phyloP scores from a whole-genome alignment of 1,139 yeast genomes.

The Candida albicans region DNA sequence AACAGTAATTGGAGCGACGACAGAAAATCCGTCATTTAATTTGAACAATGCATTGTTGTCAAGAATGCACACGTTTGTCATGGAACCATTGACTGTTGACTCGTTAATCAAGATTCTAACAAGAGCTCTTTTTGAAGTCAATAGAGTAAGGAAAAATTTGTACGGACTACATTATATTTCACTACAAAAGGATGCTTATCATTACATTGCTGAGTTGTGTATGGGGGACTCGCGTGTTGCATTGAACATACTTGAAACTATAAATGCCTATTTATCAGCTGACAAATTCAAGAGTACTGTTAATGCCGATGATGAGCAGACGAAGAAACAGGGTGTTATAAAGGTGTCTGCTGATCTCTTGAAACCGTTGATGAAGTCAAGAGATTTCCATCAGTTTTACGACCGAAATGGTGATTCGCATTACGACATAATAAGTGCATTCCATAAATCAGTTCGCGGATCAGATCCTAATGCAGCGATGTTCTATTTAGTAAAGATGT shows the following conservation, averaged over 20 bases:
- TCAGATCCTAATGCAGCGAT: slow-evolving; percentile 86
- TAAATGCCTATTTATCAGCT: slow-evolving; percentile 45
- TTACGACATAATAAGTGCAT: slow-evolving; percentile 91
- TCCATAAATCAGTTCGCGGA: slow-evolving; percentile 89
- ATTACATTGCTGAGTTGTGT: slow-evolving; percentile 72
- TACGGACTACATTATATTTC: slow-evolving; percentile 47
- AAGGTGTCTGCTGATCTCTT: slow-evolving; percentile 38
- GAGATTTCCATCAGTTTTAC: slow-evolving; percentile 61
- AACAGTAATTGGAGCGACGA: slow-evolving; percentile 87
- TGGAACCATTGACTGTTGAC: slow-evolving; percentile 58
- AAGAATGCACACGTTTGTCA: slow-evolving; percentile 81
- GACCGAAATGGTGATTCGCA: slow-evolving; percentile 90
- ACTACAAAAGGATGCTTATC: slow-evolving; percentile 56
- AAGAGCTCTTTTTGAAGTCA: slow-evolving; percentile 62
- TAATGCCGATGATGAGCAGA: slow-evolving; percentile 21
- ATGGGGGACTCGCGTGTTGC: slow-evolving; percentile 91
- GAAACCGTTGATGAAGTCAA: slow-evolving; percentile 34
- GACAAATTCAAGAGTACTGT: slow-evolving; percentile 22
- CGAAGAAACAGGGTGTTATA: slow-evolving; percentile 26
- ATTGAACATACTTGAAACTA: slow-evolving; percentile 64
- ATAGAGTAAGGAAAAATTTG: slow-evolving; percentile 51
- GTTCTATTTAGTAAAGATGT: slow-evolving; percentile 83
- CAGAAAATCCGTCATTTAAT: slow-evolving; percentile 94
- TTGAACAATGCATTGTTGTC: slow-evolving; percentile 85
- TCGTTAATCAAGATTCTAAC: slow-evolving; percentile 61